Evolutionary conservation across 2,329 filamentous ascomycete species (phyloP), one percentile per base, ranked within the genome.

Genomic region (Neonectria sp.): DNA sequence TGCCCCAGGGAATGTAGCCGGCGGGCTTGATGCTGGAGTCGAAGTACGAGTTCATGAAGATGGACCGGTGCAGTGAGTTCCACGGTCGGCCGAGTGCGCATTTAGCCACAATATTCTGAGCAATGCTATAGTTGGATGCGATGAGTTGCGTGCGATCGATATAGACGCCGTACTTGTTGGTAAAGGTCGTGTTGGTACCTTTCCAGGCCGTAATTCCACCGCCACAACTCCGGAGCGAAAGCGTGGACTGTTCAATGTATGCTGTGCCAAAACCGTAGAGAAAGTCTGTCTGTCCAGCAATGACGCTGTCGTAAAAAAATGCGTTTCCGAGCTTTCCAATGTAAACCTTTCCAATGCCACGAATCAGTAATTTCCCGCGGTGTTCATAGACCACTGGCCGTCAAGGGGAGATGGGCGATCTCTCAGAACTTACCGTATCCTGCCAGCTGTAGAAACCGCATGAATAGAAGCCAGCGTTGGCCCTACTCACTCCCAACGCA

Each of bases 131-230:
- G 73, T 92, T 92, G 29, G 88, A 86, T 3, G 87, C 87, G 3
- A 82, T 76, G 4, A 91, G 83, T 3, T 79, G 79, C 2, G 86
- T 88, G 37, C 87, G 81, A 56, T 87, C 83, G 67, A 92, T 86
- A 76, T 92, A 92, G 2, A 89, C 86, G 21, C 90, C 90, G 77
- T 91, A 92, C 73, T 89, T 90, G 79, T 92, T 92, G 3, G 79
- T 75, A 60, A 89, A 91, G 0, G 89, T 91, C 0, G 89, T 92
- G 77, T 91, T 91, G 1, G 86, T 79, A 6, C 81, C 75, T 73
- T 92, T 92, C 90, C 90, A 92, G 0, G 91, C 90, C 0, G 89
- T 91, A 61, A 92, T 88, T 13, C 90, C 91, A 17, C 91, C 91
- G 4, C 89, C 89, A 70, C 90, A 92, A 71, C 80, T 82, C 11